These are phyloP conservation scores for Monilinia aucupariae DNA, from an alignment of 2,329 filamentous ascomycete species.

Conservation along the genomic window DNA sequence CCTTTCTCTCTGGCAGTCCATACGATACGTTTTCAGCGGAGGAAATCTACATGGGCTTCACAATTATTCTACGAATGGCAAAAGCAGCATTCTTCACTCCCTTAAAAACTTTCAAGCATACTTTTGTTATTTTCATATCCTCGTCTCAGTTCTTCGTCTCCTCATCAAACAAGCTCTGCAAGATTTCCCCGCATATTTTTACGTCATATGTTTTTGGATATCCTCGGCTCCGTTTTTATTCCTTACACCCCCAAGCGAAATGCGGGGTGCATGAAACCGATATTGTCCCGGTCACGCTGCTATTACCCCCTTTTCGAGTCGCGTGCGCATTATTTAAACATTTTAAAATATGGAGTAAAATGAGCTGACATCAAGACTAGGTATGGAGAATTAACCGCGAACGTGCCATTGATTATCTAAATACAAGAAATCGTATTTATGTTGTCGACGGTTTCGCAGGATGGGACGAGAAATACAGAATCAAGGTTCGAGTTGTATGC, in stretches of 20 bases:
- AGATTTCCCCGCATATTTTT: conserved; percentile 10
- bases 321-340: background rate
- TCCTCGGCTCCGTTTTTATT: conserved; percentile 14
- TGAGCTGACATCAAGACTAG: conserved; percentile 43
- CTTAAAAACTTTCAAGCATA: background rate
- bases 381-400: conserved; percentile 99
- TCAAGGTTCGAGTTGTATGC: conserved; percentile 95
- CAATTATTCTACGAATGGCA: background rate
- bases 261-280: conserved; percentile 17
- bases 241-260: conserved; percentile 5
- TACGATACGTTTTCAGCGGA: background rate
- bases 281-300: background rate
- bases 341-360: background rate
- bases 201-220: conserved; percentile 15
- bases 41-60: background rate
- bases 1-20: background rate
- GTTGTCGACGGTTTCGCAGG: conserved; percentile 95
- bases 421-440: conserved; percentile 98
- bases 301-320: background rate
- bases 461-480: conserved; percentile 98
- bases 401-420: conserved; percentile 97
- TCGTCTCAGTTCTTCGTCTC: background rate
- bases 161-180: background rate
- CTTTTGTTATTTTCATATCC: background rate
- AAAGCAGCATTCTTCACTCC: background rate